These are phyloP conservation scores for Blumeria hordei DNA, from an alignment of 2,329 filamentous ascomycete genomes.

Conservation along the genomic window DNA sequence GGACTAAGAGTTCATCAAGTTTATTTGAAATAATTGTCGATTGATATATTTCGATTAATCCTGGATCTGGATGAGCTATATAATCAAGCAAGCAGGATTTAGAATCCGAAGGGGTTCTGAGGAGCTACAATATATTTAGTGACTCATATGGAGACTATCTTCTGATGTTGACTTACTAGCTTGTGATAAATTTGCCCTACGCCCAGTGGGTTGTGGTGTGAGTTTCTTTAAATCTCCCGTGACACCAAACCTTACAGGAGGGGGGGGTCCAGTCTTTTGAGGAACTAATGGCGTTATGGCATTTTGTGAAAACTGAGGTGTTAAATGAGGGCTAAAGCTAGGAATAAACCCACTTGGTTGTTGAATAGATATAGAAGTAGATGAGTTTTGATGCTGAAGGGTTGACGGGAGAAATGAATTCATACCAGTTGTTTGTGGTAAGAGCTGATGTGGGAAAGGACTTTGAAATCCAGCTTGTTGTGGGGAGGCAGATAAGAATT, in stretches of 20 bases:
- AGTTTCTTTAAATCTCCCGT: slow-evolving; percentile 49
- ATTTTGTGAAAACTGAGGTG: slow-evolving; percentile 28
- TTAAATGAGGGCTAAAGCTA: slow-evolving; percentile 20
- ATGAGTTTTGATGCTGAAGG: slow-evolving; percentile 20
- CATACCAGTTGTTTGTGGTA: slow-evolving; percentile 19
- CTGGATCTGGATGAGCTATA: neutral
- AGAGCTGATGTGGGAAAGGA: slow-evolving; percentile 18
- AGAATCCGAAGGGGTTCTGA: slow-evolving; percentile 48
- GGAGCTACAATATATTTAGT: slow-evolving; percentile 24
- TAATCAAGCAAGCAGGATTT: slow-evolving; percentile 6
- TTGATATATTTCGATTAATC: neutral
- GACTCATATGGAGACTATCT: neutral
- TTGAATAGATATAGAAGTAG: slow-evolving; percentile 28
- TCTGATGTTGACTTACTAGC: slow-evolving; percentile 47
- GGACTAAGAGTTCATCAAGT: too few species aligned
- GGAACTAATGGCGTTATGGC: slow-evolving; percentile 39
- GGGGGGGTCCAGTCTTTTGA: slow-evolving; percentile 67
- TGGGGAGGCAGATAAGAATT: slow-evolving; percentile 24
- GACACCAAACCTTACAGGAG: slow-evolving; percentile 73
- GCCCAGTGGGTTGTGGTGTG: slow-evolving; percentile 64
- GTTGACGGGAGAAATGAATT: slow-evolving; percentile 34
- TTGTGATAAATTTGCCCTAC: slow-evolving; percentile 73
- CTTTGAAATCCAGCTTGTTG: slow-evolving; percentile 25
- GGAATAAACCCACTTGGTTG: slow-evolving; percentile 25
- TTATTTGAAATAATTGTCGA: neutral